Conservation (phyloP, 371 early-diverging fungal species). For the Batkoa obscura region DNA sequence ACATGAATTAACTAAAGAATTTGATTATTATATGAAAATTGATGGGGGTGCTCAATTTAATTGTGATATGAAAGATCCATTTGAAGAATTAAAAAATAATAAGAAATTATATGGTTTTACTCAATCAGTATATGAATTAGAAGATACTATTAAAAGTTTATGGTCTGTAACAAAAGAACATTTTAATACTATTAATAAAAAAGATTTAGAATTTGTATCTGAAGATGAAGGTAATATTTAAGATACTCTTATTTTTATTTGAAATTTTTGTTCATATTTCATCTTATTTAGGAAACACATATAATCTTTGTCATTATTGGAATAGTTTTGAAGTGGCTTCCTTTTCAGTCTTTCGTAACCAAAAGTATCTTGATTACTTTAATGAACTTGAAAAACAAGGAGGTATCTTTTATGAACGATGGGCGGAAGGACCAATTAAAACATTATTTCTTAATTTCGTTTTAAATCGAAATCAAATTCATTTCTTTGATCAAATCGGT, state of each 20-base stretch:
- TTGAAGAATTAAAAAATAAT: conserved; percentile 60
- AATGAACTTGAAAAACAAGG: conserved; percentile 63
- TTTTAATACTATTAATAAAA: background rate
- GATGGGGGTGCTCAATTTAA: conserved; percentile 72
- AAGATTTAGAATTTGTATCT: background rate
- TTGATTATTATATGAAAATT: conserved; percentile 89
- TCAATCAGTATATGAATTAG: conserved; percentile 53
- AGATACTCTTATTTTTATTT: too few species aligned
- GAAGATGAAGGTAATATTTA: too few species aligned
- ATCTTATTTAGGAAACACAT: background rate
- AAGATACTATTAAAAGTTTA: conserved; percentile 59
- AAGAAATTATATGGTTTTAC: conserved; percentile 72
- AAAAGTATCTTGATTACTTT: conserved; percentile 56
- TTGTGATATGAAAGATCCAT: conserved; percentile 83
- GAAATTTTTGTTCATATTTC: background rate
- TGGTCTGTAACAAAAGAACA: conserved; percentile 19
- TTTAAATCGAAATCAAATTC: conserved; percentile 15
- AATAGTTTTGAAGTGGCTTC: conserved; percentile 88
- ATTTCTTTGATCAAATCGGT: conserved; percentile 30
- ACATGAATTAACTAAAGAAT: conserved; percentile 52
- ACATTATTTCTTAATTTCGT: conserved; percentile 22
- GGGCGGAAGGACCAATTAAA: conserved; percentile 40
- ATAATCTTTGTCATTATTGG: conserved; percentile 72
- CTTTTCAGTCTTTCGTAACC: conserved; percentile 52
- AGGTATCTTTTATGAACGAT: conserved; percentile 85